Conservation (phyloP, 2,329 filamentous ascomycete species). For the Niveomyces coronatus region DNA sequence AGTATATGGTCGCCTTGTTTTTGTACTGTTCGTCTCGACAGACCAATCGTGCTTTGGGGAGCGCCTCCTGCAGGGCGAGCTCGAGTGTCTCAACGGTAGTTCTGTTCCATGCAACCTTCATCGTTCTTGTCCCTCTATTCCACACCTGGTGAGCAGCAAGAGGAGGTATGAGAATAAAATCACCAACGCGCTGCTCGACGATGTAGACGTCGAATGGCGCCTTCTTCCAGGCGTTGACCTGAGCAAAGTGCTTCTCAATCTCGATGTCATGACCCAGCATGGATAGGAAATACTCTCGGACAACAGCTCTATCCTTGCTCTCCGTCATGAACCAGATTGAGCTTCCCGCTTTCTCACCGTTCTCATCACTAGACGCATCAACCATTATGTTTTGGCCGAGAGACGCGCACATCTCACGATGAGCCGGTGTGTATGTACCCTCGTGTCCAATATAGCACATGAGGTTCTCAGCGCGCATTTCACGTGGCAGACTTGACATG, state of each 20-base stretch:
- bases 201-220: constrained; percentile 89
- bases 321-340: constrained; percentile 99
- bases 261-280: constrained; percentile 93
- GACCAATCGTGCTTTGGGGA: constrained; percentile 81
- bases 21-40: constrained; percentile 98
- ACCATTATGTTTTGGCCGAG: constrained; percentile 98
- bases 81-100: constrained; percentile 87
- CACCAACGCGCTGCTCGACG: constrained; percentile 80
- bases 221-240: constrained; percentile 90
- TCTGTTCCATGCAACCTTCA: constrained; percentile 97
- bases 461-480: constrained; percentile 89
- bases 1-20: constrained; percentile 93
- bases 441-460: constrained; percentile 99
- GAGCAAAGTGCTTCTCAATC: constrained; percentile 93
- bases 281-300: constrained; percentile 88
- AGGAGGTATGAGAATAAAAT: constrained; percentile 89
- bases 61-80: constrained; percentile 72
- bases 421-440: constrained; percentile 89
- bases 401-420: constrained; percentile 95
- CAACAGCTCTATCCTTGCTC: constrained; percentile 78
- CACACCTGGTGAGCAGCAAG: constrained; percentile 94
- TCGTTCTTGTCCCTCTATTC: constrained; percentile 90
- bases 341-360: constrained; percentile 73
- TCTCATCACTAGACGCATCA: constrained; percentile 63
- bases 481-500: constrained; percentile 80